Evolutionary conservation across 768 basidiomycete genomes (phyloP).

Genomic region (Tulasnella sp.): DNA sequence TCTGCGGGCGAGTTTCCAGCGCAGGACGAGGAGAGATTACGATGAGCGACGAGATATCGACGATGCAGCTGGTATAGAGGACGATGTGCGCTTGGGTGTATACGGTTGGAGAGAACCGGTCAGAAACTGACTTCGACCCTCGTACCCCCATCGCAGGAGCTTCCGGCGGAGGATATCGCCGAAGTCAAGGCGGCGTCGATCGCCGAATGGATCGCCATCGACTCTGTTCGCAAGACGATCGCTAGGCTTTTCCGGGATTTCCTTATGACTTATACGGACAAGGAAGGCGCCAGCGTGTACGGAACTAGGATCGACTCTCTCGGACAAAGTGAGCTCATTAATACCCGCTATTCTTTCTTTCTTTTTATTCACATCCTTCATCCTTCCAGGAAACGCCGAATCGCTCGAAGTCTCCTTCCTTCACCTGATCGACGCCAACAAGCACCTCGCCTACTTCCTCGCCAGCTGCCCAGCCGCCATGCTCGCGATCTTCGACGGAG

Average conservation of each 20-base stretch:
- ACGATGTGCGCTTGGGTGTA: conserved; percentile 10
- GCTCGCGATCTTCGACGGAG: conserved; percentile 91
- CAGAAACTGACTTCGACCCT: conserved; percentile 30
- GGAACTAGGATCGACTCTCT: conserved; percentile 89
- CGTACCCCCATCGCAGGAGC: conserved; percentile 53
- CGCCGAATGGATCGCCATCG: conserved; percentile 94
- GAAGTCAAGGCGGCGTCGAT: conserved; percentile 98
- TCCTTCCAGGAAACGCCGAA: conserved; percentile 79
- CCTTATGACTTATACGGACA: conserved; percentile 93
- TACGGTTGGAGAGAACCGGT: neutral
- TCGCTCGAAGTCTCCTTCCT: conserved; percentile 96
- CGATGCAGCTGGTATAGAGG: conserved; percentile 84
- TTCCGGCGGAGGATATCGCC: conserved; percentile 91
- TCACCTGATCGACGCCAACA: conserved; percentile 88
- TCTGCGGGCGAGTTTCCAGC: conserved; percentile 66
- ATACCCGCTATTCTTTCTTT: conserved; percentile 3
- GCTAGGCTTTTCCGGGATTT: conserved; percentile 92
- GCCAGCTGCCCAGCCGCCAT: conserved; percentile 91
- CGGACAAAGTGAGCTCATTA: conserved; percentile 72
- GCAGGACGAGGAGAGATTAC: conserved; percentile 82
- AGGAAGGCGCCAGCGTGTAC: conserved; percentile 86
- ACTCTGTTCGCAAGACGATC: conserved; percentile 85
- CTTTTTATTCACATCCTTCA: conserved; percentile 26
- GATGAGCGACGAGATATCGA: conserved; percentile 89
- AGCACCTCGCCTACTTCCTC: conserved; percentile 95